phyloP scores from a whole-genome alignment of 139 green algal genomes.

The Chlorella sp. region DNA sequence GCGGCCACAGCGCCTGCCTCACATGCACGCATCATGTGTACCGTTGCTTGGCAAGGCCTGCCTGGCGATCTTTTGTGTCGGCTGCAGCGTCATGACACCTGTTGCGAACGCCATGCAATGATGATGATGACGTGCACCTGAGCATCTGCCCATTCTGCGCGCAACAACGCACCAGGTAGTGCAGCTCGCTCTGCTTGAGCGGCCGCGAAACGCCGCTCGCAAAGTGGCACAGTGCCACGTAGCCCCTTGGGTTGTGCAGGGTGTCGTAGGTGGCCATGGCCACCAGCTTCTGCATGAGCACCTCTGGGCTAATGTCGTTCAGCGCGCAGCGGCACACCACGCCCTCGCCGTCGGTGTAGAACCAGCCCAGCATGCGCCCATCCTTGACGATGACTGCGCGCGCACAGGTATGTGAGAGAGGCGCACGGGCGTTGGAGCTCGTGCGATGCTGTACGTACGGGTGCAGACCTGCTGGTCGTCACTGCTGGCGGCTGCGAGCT shows the following conservation, averaged over 20 bases:
- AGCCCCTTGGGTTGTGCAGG: neutral
- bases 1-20: too few species aligned
- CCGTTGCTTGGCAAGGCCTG: too few species aligned
- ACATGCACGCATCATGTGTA: too few species aligned
- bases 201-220: slow-evolving; percentile 5
- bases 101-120: too few species aligned
- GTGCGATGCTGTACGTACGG: too few species aligned
- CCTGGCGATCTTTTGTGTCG: too few species aligned
- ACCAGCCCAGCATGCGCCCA: slow-evolving; percentile 16
- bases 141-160: neutral
- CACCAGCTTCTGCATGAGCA: slow-evolving; percentile 11
- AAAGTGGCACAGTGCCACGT: slow-evolving; percentile 2
- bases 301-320: slow-evolving; percentile 11
- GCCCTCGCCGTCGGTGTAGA: slow-evolving; percentile 16
- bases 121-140: neutral
- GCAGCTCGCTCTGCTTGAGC: slow-evolving; percentile 20
- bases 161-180: slow-evolving; percentile 14
- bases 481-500: too few species aligned
- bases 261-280: neutral
- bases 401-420: neutral
- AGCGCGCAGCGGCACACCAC: slow-evolving; percentile 5
- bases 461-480: too few species aligned
- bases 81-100: too few species aligned
- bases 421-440: too few species aligned
- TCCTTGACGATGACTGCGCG: slow-evolving; percentile 9